phyloP scores from a whole-genome alignment of 2,329 filamentous ascomycete genomes.

The Lachnellula subtilissima region DNA sequence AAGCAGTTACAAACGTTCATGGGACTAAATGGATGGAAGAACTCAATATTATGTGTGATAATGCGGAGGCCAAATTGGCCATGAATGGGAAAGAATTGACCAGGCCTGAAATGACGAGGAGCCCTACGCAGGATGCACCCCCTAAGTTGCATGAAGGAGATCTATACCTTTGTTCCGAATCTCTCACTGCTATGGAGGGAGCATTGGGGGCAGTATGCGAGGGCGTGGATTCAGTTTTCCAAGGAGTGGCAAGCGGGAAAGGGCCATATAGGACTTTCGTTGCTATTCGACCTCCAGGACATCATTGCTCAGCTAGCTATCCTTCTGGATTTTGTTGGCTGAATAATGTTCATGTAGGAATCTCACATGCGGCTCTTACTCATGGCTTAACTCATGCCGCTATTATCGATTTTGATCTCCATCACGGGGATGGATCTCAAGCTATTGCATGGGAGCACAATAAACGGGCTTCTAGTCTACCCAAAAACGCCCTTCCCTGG shows the following conservation, averaged over 20 bases:
- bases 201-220: slow-evolving; percentile 91
- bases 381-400: slow-evolving; percentile 90
- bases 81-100: slow-evolving; percentile 72
- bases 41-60: slow-evolving; percentile 75
- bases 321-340: slow-evolving; percentile 98
- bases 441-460: slow-evolving; percentile 91
- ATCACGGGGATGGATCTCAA: slow-evolving; percentile 95
- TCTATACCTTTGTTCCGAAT: slow-evolving; percentile 84
- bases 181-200: slow-evolving; percentile 80
- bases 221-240: slow-evolving; percentile 81
- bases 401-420: slow-evolving; percentile 82
- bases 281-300: slow-evolving; percentile 85
- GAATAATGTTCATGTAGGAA: slow-evolving; percentile 96
- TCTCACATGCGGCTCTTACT: slow-evolving; percentile 78
- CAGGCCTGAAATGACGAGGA: slow-evolving; percentile 58
- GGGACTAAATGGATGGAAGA: slow-evolving; percentile 92
- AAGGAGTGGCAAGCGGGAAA: slow-evolving; percentile 37
- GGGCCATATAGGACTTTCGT: slow-evolving; percentile 79
- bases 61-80: slow-evolving; percentile 73
- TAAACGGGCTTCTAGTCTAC: slow-evolving; percentile 54
- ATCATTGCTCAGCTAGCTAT: slow-evolving; percentile 85
- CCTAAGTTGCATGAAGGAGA: slow-evolving; percentile 77
- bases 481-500: slow-evolving; percentile 68
- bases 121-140: slow-evolving; percentile 37
- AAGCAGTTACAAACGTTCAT: slow-evolving; percentile 84